A percentile compares a stretch with the other conserved stretches of the same genome.
phyloP scores from a whole-genome alignment of 345 rosid genomes.

The Noccaea bulbosa region DNA sequence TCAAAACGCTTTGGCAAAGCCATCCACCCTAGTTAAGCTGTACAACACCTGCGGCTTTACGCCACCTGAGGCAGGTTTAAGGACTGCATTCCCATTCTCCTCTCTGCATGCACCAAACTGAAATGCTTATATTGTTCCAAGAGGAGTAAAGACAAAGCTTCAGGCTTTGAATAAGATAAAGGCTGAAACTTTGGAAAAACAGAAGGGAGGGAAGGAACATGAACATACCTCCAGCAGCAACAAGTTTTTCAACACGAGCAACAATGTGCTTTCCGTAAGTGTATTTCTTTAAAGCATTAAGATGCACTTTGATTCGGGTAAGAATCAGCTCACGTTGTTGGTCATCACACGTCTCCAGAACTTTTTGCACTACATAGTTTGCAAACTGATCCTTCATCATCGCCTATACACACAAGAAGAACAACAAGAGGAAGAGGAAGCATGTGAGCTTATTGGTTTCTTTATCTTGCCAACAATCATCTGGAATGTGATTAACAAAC shows the following conservation, averaged over 20 bases:
- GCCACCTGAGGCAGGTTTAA: conserved; percentile 35
- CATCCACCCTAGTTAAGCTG: conserved; percentile 45
- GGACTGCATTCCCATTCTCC: conserved; percentile 44
- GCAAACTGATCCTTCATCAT: conserved; percentile 99
- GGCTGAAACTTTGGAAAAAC: not conserved
- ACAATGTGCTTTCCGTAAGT: conserved; percentile 98
- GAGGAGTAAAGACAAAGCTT: no score
- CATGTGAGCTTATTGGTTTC: not conserved
- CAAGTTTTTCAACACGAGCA: conserved; percentile 95
- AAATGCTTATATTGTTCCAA: no score
- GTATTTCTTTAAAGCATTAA: conserved; percentile 87
- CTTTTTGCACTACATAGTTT: conserved; percentile 97
- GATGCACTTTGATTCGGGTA: conserved; percentile 82
- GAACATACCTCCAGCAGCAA: conserved; percentile 87
- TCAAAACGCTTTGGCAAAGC: conserved; percentile 50
- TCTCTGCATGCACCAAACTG: conserved; percentile 38
- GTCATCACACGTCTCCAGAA: conserved; percentile 95
- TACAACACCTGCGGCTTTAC: conserved; percentile 39
- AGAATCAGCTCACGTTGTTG: conserved; percentile 84
- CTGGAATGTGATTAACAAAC: conserved; percentile 44
- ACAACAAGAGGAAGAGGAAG: conserved; percentile 5
- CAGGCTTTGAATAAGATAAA: not conserved
- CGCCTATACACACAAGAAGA: conserved; percentile 49
- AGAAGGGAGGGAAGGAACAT: conserved; percentile 6
- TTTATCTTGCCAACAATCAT: not conserved